Evolutionary conservation across 2,329 filamentous ascomycete species (phyloP).

Genomic region (Penicillium sp.): DNA sequence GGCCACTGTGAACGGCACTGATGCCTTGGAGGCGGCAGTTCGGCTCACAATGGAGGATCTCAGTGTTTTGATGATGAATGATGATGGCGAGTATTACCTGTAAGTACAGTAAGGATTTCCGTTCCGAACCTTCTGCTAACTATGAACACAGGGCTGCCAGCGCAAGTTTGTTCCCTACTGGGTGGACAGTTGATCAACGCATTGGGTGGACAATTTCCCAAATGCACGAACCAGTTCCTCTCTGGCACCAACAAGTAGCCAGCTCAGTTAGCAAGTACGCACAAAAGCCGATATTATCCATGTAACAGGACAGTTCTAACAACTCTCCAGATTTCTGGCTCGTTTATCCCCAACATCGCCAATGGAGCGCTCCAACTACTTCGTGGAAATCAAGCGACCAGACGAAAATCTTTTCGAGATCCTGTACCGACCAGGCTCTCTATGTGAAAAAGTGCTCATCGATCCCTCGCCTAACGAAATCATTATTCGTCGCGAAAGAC

Average conservation of each 20-base stretch:
- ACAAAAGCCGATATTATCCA: background rate
- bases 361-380: conserved; percentile 53
- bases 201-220: conserved; percentile 52
- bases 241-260: conserved; percentile 51
- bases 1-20: conserved; percentile 29
- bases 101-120: conserved; percentile 23
- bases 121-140: background rate
- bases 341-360: conserved; percentile 44
- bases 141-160: conserved; percentile 45
- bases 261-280: conserved; percentile 45
- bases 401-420: conserved; percentile 40
- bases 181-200: conserved; percentile 51
- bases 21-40: conserved; percentile 52
- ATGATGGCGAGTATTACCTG: conserved; percentile 50
- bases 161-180: conserved; percentile 55
- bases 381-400: conserved; percentile 49
- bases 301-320: background rate
- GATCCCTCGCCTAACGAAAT: conserved; percentile 42
- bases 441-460: conserved; percentile 39
- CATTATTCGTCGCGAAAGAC: conserved; percentile 50
- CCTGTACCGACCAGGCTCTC: conserved; percentile 46
- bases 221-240: conserved; percentile 49
- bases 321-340: conserved; percentile 41
- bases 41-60: conserved; percentile 55
- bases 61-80: conserved; percentile 48